These are phyloP conservation scores for Amaranthus palmeri DNA, from an alignment of 148 eudicot genomes.

Conservation along the genomic window DNA sequence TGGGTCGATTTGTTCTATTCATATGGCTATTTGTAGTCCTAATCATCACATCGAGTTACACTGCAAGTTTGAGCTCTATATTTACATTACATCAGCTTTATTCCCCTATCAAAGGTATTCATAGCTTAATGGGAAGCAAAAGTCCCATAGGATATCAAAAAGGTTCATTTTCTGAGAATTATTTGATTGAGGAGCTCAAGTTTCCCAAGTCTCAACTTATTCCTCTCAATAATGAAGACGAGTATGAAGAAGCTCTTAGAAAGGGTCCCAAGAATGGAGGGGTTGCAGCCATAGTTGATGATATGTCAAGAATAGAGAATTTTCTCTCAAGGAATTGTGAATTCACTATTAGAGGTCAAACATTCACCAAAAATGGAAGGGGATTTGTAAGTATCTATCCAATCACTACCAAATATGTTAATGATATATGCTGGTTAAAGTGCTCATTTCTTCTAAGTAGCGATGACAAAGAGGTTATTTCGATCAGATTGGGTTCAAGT, in stretches of 20 bases:
- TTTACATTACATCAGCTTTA: conserved; percentile 64
- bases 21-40: conserved; percentile 78
- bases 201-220: conserved; percentile 50
- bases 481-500: too few relatives aligned
- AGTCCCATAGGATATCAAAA: conserved; percentile 62
- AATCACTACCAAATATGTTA: background rate
- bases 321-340: conserved; percentile 69
- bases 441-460: too few relatives aligned
- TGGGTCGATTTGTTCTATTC: conserved; percentile 61
- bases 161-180: conserved; percentile 56
- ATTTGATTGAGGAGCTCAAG: conserved; percentile 39
- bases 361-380: conserved; percentile 72
- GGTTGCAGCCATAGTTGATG: conserved; percentile 64
- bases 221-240: conserved; percentile 45
- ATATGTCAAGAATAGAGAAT: conserved; percentile 51
- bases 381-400: conserved; percentile 64
- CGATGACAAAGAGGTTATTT: too few relatives aligned
- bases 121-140: conserved; percentile 38
- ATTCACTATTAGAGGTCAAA: conserved; percentile 60
- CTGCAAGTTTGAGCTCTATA: conserved; percentile 79
- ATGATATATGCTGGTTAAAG: too few relatives aligned
- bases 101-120: conserved; percentile 61
- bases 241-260: conserved; percentile 42
- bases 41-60: conserved; percentile 67
- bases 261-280: conserved; percentile 67